Conservation (phyloP, 768 basidiomycete genomes). For the Aureoboletus auriporus region DNA sequence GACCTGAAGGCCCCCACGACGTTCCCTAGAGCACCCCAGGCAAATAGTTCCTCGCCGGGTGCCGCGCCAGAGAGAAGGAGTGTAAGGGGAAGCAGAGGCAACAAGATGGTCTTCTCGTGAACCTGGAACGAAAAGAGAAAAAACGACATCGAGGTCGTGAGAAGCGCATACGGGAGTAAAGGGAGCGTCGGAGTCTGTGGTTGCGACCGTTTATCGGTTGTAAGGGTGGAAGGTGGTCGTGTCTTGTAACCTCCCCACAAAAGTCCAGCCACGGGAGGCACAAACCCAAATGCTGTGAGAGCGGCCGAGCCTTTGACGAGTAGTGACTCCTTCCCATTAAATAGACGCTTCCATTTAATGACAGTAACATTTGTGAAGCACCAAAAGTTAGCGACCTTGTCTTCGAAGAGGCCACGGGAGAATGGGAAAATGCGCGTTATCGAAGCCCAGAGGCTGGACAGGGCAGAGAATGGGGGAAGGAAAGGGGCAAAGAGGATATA, state of each 20-base stretch:
- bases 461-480: constrained; percentile 60
- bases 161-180: constrained; percentile 75
- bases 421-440: constrained; percentile 89
- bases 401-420: constrained; percentile 85
- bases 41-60: constrained; percentile 21
- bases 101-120: constrained; percentile 88
- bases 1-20: constrained; percentile 89
- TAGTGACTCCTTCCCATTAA: constrained; percentile 37
- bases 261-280: constrained; percentile 52
- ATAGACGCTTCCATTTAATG: constrained; percentile 70
- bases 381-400: constrained; percentile 98
- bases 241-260: constrained; percentile 36
- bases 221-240: constrained; percentile 6
- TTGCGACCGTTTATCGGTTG: neutral
- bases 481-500: constrained; percentile 74
- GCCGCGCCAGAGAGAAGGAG: constrained; percentile 59
- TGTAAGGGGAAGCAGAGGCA: constrained; percentile 83
- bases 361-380: constrained; percentile 81
- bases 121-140: constrained; percentile 97
- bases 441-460: constrained; percentile 52
- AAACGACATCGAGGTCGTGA: constrained; percentile 84
- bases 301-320: constrained; percentile 65
- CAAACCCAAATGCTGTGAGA: constrained; percentile 68
- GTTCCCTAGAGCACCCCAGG: constrained; percentile 47
- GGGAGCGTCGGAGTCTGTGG: constrained; percentile 51